Base-by-base conservation (phyloP, 1,139 yeast species). In the Geotrichum aggregatum region DNA sequence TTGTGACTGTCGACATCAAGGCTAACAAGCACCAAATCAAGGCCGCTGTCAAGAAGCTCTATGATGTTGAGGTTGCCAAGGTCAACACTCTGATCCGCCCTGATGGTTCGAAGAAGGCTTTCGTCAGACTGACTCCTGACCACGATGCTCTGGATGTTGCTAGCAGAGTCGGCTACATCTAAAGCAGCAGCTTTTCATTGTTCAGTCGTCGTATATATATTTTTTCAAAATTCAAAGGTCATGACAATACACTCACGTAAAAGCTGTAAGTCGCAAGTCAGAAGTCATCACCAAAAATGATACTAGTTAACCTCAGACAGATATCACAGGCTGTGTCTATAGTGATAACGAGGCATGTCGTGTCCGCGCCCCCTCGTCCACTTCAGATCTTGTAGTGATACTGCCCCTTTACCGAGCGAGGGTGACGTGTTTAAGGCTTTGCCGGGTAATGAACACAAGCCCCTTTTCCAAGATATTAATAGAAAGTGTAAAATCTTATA, bases 141-240 rank as follows among this genome's bases (percentile, higher is more conserved):
- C 87, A 85, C 82, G 99, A 92, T 80, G 98, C 98, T 76, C 87
- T 94, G 76, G 99, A 92, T 77, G 91, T 92, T 77, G 99, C 98
- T 76, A 91, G 91, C 96, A 89, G 94, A 82, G 92, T 91, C 74
- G 98, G 98, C 80, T 89, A 89, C 92, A 85, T 88, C 76, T 88
- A 82, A 83, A 54, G 51, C 47, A 19, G n/a, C n/a, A n/a, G n/a
- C n/a, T n/a, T 22, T 54, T 60, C 53, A 57, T 60, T 56, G 56
- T 54, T 43, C 33, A 45, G 44, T 40, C 28, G 14, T 18, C 34
- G 28, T 40, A 40, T 18, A 43, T 14, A 40, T 40, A 22, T 22
- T 22, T 24, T 24, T 8, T 24, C 28, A 24, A 24, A 24, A 19
- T 38, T 38, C 28, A 13, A 38, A 38, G 41, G 41, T 38, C 41